These are phyloP conservation scores for Dothiorella sarmentorum DNA, from an alignment of 2,329 filamentous ascomycete genomes.

Conservation along the genomic window DNA sequence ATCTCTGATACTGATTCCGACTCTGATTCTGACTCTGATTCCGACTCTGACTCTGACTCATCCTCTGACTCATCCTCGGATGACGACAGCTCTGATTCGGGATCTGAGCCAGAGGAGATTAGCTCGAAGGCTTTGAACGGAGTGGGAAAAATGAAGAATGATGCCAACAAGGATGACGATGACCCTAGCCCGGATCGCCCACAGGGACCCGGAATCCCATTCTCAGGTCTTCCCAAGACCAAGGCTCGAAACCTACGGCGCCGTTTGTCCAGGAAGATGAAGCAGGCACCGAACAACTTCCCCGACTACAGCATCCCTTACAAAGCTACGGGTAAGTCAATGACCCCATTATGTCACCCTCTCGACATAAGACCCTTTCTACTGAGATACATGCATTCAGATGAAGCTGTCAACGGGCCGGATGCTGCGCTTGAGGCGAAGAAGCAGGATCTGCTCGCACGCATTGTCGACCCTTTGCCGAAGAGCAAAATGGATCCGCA, in stretches of 20 bases:
- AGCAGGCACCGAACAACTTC: neutral
- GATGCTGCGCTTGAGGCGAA: too few relatives aligned
- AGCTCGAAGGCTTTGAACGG: neutral
- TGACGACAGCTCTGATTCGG: constrained; percentile 38
- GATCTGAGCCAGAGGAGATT: constrained; percentile 47
- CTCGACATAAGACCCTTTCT: too few relatives aligned
- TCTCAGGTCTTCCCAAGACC: constrained; percentile 50
- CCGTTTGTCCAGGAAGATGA: neutral
- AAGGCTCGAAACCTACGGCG: constrained; percentile 39
- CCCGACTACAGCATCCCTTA: too few relatives aligned
- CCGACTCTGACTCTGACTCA: constrained; percentile 43
- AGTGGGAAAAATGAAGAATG: too few relatives aligned
- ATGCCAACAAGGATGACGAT: too few relatives aligned
- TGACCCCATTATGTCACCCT: neutral
- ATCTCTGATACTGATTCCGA: constrained; percentile 7
- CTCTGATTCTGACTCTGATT: constrained; percentile 36
- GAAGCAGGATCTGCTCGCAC: too few relatives aligned
- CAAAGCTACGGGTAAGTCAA: neutral
- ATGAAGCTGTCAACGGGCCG: too few relatives aligned
- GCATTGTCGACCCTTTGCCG: too few relatives aligned
- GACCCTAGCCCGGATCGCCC: constrained; percentile 24
- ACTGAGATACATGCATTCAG: too few relatives aligned
- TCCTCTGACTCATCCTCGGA: constrained; percentile 20
- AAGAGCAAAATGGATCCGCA: too few relatives aligned
- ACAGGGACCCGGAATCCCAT: constrained; percentile 32